Percentiles rank a stretch among this genome's conserved stretches.
Evolutionary conservation across 768 basidiomycete genomes (phyloP).

Genomic region (Lyophyllum atratum): DNA sequence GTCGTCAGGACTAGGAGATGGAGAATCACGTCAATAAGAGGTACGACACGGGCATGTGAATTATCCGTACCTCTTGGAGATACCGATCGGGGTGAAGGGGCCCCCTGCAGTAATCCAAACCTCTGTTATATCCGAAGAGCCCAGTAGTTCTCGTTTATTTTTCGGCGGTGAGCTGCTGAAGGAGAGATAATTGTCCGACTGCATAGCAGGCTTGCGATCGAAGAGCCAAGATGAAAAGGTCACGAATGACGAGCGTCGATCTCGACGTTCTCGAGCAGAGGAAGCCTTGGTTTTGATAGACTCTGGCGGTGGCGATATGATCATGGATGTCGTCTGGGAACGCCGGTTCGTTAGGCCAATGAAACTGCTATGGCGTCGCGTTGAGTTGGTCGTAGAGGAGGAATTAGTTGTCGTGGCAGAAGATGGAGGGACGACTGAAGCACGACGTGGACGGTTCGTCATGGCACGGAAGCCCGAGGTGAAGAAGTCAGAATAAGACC

Average conservation of each 20-base stretch:
- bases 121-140: constrained; percentile 22
- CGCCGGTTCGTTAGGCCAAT: constrained; percentile 20
- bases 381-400: constrained; percentile 7
- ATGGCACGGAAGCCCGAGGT: constrained; percentile 46
- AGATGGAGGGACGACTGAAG: background rate
- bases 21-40: constrained; percentile 1
- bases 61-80: constrained; percentile 24
- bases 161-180: constrained; percentile 21
- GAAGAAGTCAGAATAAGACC: constrained; percentile 50
- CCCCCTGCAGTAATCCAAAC: constrained; percentile 36
- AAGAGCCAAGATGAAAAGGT: constrained; percentile 37
- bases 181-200: constrained; percentile 23
- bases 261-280: constrained; percentile 9
- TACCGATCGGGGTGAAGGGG: constrained; percentile 26
- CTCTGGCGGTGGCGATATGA: constrained; percentile 18
- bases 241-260: constrained; percentile 34
- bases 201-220: constrained; percentile 27
- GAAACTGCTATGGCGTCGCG: constrained; percentile 15
- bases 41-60: background rate
- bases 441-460: constrained; percentile 21
- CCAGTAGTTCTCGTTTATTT: constrained; percentile 14
- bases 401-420: background rate
- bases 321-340: constrained; percentile 31
- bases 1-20: constrained; percentile 16
- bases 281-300: constrained; percentile 6